Evolutionary conservation across 345 rosid species (phyloP).

Genomic region (Citrus hindsii): DNA sequence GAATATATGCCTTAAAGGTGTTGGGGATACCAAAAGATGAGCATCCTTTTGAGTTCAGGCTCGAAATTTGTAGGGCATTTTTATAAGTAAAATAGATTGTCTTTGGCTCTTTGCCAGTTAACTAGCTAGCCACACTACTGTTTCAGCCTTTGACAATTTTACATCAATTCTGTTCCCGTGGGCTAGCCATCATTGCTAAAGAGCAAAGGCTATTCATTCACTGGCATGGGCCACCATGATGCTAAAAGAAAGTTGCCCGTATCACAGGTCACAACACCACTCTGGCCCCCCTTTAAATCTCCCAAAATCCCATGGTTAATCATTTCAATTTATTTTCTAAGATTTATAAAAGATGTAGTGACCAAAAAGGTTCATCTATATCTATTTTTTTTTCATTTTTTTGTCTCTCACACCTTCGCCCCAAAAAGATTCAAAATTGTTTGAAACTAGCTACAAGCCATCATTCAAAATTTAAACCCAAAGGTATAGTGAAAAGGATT

Average conservation of each 20-base stretch:
- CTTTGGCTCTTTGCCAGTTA: conserved; percentile 25
- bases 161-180: not conserved
- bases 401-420: conserved; percentile 1
- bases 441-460: conserved; percentile 8
- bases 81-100: not conserved
- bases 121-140: not conserved
- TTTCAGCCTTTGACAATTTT: conserved; percentile 20
- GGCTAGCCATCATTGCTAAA: conserved; percentile 31
- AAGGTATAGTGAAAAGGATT: not conserved
- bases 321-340: conserved; percentile 26
- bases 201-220: conserved; percentile 19
- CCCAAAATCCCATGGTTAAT: conserved; percentile 38
- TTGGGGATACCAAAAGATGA: conserved; percentile 27
- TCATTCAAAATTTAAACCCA: conserved; percentile 30
- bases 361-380: not conserved
- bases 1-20: conserved; percentile 16
- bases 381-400: not conserved
- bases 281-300: conserved; percentile 17
- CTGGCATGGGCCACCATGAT: conserved; percentile 38
- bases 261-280: conserved; percentile 19
- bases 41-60: conserved; percentile 25
- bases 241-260: conserved; percentile 5
- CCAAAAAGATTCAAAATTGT: conserved; percentile 20
- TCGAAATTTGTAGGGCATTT: conserved; percentile 26
- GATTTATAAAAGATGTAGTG: not conserved